These are phyloP conservation scores for Tieghemostelium lacteum DNA, from an alignment of 78 protist genomes.

Conservation along the genomic window DNA sequence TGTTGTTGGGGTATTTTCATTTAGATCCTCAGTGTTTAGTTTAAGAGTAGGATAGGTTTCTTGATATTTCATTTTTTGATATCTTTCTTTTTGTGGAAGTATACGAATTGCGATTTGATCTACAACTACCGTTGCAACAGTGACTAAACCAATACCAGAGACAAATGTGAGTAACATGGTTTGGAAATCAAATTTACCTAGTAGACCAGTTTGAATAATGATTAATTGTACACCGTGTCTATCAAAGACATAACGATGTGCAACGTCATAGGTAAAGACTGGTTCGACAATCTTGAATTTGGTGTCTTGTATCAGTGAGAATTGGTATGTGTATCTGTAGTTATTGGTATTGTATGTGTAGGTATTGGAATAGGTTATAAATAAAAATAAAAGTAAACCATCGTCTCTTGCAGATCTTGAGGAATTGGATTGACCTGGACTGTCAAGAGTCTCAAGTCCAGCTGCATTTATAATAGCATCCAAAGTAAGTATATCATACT, in stretches of 20 bases:
- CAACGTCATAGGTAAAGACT: slow-evolving; percentile 15
- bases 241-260: slow-evolving; percentile 28
- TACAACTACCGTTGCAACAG: slow-evolving; percentile 57
- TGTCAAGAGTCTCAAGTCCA: slow-evolving; percentile 37
- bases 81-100: slow-evolving; percentile 37
- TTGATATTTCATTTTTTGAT: slow-evolving; percentile 38
- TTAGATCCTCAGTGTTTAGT: too few species aligned
- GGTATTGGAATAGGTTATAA: slow-evolving; percentile 49
- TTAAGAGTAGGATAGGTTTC: too few species aligned
- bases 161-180: slow-evolving; percentile 44
- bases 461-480: slow-evolving; percentile 42
- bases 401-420: slow-evolving; percentile 45
- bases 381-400: slow-evolving; percentile 40
- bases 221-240: slow-evolving; percentile 75
- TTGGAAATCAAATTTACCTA: slow-evolving; percentile 78
- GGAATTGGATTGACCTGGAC: slow-evolving; percentile 19
- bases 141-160: slow-evolving; percentile 66
- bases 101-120: slow-evolving; percentile 45
- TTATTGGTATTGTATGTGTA: slow-evolving; percentile 53
- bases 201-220: slow-evolving; percentile 78
- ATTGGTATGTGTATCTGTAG: slow-evolving; percentile 46
- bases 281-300: slow-evolving; percentile 63
- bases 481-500: slow-evolving; percentile 46
- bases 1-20: too few species aligned
- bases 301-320: slow-evolving; percentile 30